phyloP scores from a whole-genome alignment of 768 basidiomycete genomes.

The Candolleomyces aberdarensis region DNA sequence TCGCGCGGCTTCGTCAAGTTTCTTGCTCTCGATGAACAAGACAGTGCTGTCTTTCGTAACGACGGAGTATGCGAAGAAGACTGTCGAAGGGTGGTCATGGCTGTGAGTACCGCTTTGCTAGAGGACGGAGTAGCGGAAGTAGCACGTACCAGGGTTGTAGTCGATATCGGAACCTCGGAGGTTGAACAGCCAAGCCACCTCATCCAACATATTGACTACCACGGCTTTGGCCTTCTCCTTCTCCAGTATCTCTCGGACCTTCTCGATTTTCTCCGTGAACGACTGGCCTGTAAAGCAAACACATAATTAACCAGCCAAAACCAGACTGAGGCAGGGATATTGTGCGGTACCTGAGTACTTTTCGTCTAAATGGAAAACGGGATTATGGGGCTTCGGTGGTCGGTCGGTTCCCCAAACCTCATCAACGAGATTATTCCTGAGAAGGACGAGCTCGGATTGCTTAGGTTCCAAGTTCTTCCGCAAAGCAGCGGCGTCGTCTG shows the following conservation, averaged over 20 bases:
- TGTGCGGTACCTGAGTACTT: constrained; percentile 47
- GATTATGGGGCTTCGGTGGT: constrained; percentile 65
- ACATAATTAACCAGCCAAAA: no score
- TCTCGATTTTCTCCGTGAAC: constrained; percentile 61
- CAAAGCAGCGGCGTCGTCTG: constrained; percentile 67
- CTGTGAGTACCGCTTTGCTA: not conserved
- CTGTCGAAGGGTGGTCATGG: constrained; percentile 28
- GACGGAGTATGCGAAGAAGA: constrained; percentile 91
- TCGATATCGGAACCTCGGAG: constrained; percentile 90
- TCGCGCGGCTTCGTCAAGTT: constrained; percentile 41
- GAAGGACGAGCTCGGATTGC: constrained; percentile 63
- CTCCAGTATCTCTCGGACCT: constrained; percentile 60
- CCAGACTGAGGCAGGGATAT: no score
- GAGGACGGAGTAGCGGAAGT: not conserved
- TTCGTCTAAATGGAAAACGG: constrained; percentile 65
- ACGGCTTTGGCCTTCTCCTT: constrained; percentile 67
- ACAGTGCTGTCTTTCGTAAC: constrained; percentile 56
- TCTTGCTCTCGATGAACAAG: constrained; percentile 66
- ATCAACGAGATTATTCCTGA: constrained; percentile 76
- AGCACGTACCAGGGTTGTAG: constrained; percentile 59
- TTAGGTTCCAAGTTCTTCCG: constrained; percentile 49
- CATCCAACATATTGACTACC: constrained; percentile 87
- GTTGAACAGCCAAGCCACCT: constrained; percentile 94
- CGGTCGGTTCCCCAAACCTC: constrained; percentile 65
- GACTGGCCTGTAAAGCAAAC: constrained; percentile 43